Evolutionary conservation across 805 yeast genomes (phyloP).

Genomic region (Wickerhamiella alocasiicola): DNA sequence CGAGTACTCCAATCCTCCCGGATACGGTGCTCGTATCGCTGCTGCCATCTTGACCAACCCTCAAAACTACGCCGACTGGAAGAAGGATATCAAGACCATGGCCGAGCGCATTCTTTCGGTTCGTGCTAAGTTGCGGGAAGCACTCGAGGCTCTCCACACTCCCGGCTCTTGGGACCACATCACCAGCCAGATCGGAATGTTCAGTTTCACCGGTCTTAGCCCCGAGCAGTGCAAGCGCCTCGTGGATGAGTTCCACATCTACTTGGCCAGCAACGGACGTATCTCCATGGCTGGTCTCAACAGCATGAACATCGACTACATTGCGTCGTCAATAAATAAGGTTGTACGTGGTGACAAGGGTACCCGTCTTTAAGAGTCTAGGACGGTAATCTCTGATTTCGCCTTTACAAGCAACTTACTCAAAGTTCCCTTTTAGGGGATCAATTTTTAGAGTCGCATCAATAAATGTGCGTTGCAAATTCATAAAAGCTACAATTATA

Average conservation of each 20-base stretch:
- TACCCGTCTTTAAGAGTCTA: not conserved
- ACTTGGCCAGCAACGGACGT: conserved; percentile 72
- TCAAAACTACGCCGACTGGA: conserved; percentile 60
- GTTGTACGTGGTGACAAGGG: not conserved
- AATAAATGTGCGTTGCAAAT: no score
- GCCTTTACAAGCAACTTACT: no score
- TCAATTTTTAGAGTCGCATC: no score
- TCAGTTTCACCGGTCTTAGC: conserved; percentile 75
- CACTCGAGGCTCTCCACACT: conserved; percentile 43
- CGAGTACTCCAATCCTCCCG: conserved; percentile 85
- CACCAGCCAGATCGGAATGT: conserved; percentile 89
- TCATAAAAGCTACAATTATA: no score
- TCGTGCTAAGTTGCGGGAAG: conserved; percentile 50
- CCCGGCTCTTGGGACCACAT: conserved; percentile 75
- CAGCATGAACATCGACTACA: conserved; percentile 63
- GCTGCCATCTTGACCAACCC: conserved; percentile 56
- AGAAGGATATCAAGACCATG: conserved; percentile 64
- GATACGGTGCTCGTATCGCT: conserved; percentile 85
- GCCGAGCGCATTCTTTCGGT: conserved; percentile 65
- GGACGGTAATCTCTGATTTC: no score
- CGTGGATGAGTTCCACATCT: conserved; percentile 68
- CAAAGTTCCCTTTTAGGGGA: no score
- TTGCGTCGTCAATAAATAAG: conserved; percentile 70
- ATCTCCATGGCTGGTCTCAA: conserved; percentile 91
- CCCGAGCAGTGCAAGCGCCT: conserved; percentile 57